A percentile compares a stretch with the other conserved stretches of the same genome.
Conservation (phyloP, 2,329 filamentous ascomycete genomes). For the Davidsoniella australis region DNA sequence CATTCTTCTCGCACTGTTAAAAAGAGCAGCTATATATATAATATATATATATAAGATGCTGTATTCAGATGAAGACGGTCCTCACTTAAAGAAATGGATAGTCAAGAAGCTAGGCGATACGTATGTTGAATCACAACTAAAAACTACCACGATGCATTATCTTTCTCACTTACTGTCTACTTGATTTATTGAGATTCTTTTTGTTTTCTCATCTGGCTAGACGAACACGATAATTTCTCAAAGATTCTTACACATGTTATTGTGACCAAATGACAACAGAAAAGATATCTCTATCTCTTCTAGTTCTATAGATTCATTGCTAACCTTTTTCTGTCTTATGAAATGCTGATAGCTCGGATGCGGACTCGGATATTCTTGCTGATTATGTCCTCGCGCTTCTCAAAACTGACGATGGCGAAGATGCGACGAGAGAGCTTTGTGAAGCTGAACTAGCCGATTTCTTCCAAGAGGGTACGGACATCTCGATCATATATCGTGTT, state of each 20-base stretch:
- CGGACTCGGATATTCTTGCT: conserved; percentile 64
- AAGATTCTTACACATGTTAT: no score
- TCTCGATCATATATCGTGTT: neutral
- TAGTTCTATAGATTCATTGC: no score
- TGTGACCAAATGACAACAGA: no score
- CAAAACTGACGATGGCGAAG: conserved; percentile 45
- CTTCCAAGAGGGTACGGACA: conserved; percentile 38
- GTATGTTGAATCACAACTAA: conserved; percentile 27
- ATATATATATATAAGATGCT: conserved; percentile 27
- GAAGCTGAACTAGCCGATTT: conserved; percentile 61
- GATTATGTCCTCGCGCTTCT: conserved; percentile 72
- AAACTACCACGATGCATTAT: neutral
- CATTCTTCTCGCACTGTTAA: no score
- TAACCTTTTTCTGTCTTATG: neutral
- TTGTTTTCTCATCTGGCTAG: no score
- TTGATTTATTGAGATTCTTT: no score
- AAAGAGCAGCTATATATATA: no score
- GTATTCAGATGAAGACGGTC: conserved; percentile 44
- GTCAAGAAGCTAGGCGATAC: conserved; percentile 61
- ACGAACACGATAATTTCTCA: no score
- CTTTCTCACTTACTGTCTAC: neutral
- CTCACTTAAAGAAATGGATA: conserved; percentile 57
- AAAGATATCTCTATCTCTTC: no score
- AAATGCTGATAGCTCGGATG: conserved; percentile 44
- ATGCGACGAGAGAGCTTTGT: conserved; percentile 49